Base-by-base conservation (phyloP, 768 basidiomycete genomes). In the Leccinum subgranulosum region DNA sequence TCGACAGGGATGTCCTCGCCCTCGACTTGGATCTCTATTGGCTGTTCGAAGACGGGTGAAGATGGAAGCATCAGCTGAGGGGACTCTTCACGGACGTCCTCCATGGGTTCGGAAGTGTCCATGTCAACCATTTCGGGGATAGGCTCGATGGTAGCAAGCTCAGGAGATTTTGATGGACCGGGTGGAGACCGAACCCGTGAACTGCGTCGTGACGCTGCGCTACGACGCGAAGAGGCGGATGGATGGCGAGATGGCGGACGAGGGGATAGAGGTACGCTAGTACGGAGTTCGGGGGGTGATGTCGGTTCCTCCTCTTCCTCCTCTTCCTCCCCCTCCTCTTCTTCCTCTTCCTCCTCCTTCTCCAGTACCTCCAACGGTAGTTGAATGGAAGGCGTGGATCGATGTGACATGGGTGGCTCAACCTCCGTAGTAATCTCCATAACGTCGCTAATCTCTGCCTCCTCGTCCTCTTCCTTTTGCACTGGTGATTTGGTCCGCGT, bases 381-480 rank as follows among this genome's bases (percentile, higher is more conserved):
- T 19, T 54, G 64, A 29, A 33, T 28, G 39, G 64, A 61, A 11
- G 68, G 60, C 15, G 63, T 61, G 12, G 70, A 54, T 23, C 6
- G 62, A 43, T 51, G 56, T 25, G 60, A 58, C 25, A n/a, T 0
- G 19, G 65, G 60, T 15, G 59, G 47, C 51, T 64, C 64, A 8
- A 62, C 54, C 41, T 64, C 60, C 4, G 49, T 45, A 33, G 55
- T 28, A 27, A 25, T 27, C 17, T 58, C 66, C 21, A 59, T 50
- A 15, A 43, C 56, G 2, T 60, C 61, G 11, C 62, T 60, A 5
- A 67, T 63, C 41, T 70, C 68, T 6, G 57, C 58, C 14, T 68
- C 70, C 49, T 66, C 66, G 9, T 62, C 61, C 59, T 68, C 72
- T 51, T 70, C 66, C 25, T 55, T 61, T 45, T 60, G 62, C 33